These are phyloP conservation scores for Alternaria infectoria DNA, from an alignment of 2,329 filamentous ascomycete genomes.

Conservation along the genomic window DNA sequence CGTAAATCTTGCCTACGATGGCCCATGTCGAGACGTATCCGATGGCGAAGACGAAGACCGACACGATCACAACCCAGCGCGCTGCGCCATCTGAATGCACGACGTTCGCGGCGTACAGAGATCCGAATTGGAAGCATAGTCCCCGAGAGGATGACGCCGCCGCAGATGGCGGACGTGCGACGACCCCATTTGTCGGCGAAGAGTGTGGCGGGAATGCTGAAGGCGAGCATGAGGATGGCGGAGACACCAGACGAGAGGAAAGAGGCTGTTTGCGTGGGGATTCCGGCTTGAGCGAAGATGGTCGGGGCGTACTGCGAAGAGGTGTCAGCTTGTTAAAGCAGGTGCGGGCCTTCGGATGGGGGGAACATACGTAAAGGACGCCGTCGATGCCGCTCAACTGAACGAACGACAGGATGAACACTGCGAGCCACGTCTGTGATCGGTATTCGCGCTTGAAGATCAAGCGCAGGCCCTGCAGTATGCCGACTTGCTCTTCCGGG, in stretches of 20 bases:
- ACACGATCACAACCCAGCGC: background rate
- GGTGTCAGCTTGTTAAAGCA: too few relatives aligned
- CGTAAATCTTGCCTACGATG: background rate
- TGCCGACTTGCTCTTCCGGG: background rate
- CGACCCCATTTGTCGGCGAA: background rate
- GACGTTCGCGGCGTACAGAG: background rate
- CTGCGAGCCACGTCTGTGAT: background rate
- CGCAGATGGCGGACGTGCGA: background rate
- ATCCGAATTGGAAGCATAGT: background rate
- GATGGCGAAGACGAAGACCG: background rate
- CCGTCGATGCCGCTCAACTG: background rate
- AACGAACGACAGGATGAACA: background rate
- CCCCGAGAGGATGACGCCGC: background rate
- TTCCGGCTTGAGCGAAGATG: background rate
- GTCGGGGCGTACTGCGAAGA: background rate
- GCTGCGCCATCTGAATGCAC: background rate
- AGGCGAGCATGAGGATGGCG: background rate
- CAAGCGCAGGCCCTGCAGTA: background rate
- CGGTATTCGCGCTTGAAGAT: background rate
- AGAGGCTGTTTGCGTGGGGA: background rate
- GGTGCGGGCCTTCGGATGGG: too few relatives aligned
- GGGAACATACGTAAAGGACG: background rate
- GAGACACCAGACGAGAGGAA: background rate
- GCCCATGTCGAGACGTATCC: background rate
- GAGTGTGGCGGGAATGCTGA: background rate